These are phyloP conservation scores for Sugiyamaella lignohabitans DNA, from an alignment of 805 yeast species.

Conservation along the genomic window DNA sequence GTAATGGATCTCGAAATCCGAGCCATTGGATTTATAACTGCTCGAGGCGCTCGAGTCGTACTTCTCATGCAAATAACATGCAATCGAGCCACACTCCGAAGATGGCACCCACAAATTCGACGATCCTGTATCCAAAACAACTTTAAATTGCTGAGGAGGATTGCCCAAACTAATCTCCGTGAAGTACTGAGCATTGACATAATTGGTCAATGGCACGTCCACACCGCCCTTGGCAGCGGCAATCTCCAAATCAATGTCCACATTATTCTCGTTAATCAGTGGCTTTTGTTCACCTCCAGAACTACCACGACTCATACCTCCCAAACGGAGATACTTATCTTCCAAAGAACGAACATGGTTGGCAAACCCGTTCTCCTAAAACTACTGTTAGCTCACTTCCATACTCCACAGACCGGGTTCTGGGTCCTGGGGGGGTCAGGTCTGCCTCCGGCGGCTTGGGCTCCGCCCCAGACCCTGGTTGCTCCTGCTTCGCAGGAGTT, in stretches of 20 bases:
- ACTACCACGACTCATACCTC: conserved; percentile 26
- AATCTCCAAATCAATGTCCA: conserved; percentile 22
- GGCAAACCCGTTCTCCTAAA: conserved; percentile 20
- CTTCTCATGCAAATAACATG: conserved; percentile 90
- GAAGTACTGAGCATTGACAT: conserved; percentile 92
- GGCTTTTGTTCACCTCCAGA: conserved; percentile 1
- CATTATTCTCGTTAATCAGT: conserved; percentile 24
- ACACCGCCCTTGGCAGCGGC: conserved; percentile 45
- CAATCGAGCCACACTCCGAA: conserved; percentile 80
- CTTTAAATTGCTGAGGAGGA: conserved; percentile 91
- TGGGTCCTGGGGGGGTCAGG: no score
- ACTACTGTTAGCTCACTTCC: neutral
- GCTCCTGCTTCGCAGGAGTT: no score
- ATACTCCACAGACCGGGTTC: no score
- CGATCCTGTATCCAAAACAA: conserved; percentile 92
- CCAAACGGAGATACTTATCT: conserved; percentile 51
- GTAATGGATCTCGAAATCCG: conserved; percentile 77
- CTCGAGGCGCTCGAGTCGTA: conserved; percentile 81
- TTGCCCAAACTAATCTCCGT: conserved; percentile 89
- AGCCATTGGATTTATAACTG: conserved; percentile 79
- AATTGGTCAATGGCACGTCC: conserved; percentile 83
- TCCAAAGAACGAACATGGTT: conserved; percentile 52
- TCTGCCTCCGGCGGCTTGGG: neutral
- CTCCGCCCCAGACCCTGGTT: neutral
- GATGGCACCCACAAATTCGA: conserved; percentile 97